Conservation (phyloP, 2,329 filamentous ascomycete genomes). For the Paradendryphiella salina region DNA sequence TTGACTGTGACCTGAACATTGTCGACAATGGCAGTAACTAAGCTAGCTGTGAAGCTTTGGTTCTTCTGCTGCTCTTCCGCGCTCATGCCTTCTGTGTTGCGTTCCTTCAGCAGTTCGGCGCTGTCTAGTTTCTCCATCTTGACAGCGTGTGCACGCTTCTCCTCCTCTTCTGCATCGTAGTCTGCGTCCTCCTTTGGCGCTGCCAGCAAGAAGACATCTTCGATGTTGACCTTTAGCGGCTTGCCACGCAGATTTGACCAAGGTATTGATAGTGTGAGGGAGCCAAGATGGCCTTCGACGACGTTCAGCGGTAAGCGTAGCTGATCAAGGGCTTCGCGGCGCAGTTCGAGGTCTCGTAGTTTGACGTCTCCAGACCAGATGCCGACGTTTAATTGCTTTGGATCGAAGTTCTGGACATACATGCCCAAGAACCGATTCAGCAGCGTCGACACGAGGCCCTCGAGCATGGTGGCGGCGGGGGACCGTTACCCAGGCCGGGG, state of each 20-base stretch:
- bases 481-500: constrained; percentile 76
- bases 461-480: constrained; percentile 74
- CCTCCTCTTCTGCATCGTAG: constrained; percentile 92
- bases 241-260: constrained; percentile 97
- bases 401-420: constrained; percentile 99
- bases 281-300: constrained; percentile 88
- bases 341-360: constrained; percentile 86
- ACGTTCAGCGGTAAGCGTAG: constrained; percentile 96
- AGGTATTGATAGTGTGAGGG: constrained; percentile 89
- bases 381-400: constrained; percentile 94
- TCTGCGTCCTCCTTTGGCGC: constrained; percentile 94
- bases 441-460: constrained; percentile 93
- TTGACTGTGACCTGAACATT: constrained; percentile 97
- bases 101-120: constrained; percentile 90
- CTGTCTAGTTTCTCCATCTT: constrained; percentile 99
- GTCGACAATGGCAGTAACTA: constrained; percentile 96
- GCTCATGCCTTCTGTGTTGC: constrained; percentile 88
- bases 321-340: constrained; percentile 93
- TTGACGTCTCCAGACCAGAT: constrained; percentile 99
- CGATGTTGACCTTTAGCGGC: constrained; percentile 90
- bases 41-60: constrained; percentile 93
- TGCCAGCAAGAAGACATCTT: constrained; percentile 94
- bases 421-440: constrained; percentile 99
- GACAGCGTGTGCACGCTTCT: constrained; percentile 79
- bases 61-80: constrained; percentile 96